These are phyloP conservation scores for Calocybe gangraenosa DNA, from an alignment of 768 basidiomycete species.

Conservation along the genomic window DNA sequence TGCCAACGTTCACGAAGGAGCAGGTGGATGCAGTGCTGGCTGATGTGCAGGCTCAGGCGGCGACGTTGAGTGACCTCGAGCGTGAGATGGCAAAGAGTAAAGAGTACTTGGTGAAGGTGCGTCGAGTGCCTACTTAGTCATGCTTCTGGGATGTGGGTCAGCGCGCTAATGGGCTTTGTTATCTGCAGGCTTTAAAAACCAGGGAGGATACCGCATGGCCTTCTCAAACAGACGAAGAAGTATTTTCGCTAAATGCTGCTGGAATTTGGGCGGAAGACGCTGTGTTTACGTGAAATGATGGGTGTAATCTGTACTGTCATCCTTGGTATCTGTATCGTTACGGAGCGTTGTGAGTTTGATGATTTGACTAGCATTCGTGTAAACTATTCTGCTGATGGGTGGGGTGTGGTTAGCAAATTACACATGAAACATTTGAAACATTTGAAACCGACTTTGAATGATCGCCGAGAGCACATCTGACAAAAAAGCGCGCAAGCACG, in stretches of 20 bases:
- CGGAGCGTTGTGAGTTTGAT: too few relatives aligned
- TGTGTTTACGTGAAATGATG: slow-evolving; percentile 2
- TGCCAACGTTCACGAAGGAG: slow-evolving; percentile 50
- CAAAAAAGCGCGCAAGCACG: too few relatives aligned
- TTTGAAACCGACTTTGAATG: too few relatives aligned
- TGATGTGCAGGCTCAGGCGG: slow-evolving; percentile 52
- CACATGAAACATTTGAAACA: too few relatives aligned
- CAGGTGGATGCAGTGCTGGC: slow-evolving; percentile 59
- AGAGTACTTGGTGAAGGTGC: slow-evolving; percentile 72
- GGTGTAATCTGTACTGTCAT: neutral
- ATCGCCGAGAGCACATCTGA: too few relatives aligned
- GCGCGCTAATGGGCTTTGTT: neutral
- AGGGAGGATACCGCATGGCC: slow-evolving; percentile 19
- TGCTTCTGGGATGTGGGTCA: neutral
- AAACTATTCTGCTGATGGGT: too few relatives aligned
- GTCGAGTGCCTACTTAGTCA: slow-evolving; percentile 8
- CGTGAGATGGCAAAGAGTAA: slow-evolving; percentile 56
- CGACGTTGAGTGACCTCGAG: slow-evolving; percentile 46
- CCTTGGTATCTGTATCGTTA: too few relatives aligned
- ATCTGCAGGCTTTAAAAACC: slow-evolving; percentile 19
- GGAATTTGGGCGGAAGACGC: slow-evolving; percentile 12
- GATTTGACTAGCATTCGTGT: too few relatives aligned
- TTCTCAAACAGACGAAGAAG: slow-evolving; percentile 17
- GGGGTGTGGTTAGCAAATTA: too few relatives aligned
- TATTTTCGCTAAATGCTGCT: slow-evolving; percentile 7